A percentile compares a stretch with the other conserved stretches of the same genome.
These are phyloP conservation scores for Zasmidium citrigriseum DNA, from an alignment of 2,329 filamentous ascomycete species.

Conservation along the genomic window DNA sequence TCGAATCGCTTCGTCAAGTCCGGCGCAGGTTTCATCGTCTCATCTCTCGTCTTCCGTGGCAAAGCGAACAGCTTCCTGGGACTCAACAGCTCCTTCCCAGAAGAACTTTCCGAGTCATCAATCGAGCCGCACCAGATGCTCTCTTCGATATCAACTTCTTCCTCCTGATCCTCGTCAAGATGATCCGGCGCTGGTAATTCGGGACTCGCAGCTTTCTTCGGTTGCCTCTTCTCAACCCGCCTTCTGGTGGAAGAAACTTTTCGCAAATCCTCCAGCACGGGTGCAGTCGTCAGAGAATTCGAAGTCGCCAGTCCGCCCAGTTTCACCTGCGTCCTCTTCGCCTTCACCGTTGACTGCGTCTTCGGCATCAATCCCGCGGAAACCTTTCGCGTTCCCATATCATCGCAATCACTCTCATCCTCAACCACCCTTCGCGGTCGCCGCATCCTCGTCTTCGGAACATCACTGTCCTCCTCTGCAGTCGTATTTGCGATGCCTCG, in stretches of 20 bases:
- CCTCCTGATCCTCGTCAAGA: background rate
- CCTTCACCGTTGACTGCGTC: background rate
- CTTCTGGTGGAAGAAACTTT: too few relatives aligned
- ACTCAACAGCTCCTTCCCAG: constrained; percentile 31
- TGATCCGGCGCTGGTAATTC: too few relatives aligned
- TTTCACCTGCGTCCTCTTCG: background rate
- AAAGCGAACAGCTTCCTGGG: constrained; percentile 27
- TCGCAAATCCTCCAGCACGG: too few relatives aligned
- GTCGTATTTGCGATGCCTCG: background rate
- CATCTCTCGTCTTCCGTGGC: constrained; percentile 5
- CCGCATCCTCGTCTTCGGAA: background rate
- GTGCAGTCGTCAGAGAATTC: too few relatives aligned
- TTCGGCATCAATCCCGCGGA: background rate
- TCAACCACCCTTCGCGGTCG: background rate
- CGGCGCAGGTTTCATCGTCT: background rate
- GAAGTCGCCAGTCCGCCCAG: background rate
- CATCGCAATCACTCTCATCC: background rate
- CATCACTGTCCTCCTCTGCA: background rate
- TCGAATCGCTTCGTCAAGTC: constrained; percentile 17
- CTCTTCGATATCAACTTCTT: constrained; percentile 34
- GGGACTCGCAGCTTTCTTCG: too few relatives aligned
- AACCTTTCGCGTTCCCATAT: background rate
- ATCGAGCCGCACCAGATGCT: constrained; percentile 37
- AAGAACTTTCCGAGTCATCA: constrained; percentile 17
- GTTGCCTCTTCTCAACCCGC: too few relatives aligned